These are phyloP conservation scores for Parmales sp. DNA, from an alignment of 108 stramenopile species.

Conservation along the genomic window DNA sequence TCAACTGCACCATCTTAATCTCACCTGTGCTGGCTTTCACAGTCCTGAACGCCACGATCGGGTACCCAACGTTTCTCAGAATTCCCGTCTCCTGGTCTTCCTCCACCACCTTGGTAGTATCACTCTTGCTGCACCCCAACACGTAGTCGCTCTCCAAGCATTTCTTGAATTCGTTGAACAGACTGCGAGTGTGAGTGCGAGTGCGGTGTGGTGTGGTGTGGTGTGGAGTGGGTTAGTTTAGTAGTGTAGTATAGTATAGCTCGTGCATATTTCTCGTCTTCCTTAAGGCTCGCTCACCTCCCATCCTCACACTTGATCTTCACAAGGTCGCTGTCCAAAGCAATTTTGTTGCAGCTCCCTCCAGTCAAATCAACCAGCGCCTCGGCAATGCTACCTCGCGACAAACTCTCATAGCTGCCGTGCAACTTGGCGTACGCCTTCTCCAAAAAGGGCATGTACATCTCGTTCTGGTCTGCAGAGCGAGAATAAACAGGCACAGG, in stretches of 20 bases:
- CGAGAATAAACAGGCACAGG: slow-evolving; percentile 27
- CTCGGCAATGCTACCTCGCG: slow-evolving; percentile 22
- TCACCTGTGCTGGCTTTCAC: neutral
- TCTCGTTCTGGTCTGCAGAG: slow-evolving; percentile 27
- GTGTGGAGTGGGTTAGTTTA: too few relatives aligned
- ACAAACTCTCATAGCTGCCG: slow-evolving; percentile 39
- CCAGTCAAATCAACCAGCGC: slow-evolving; percentile 46
- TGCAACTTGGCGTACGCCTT: slow-evolving; percentile 49
- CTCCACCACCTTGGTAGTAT: slow-evolving; percentile 13
- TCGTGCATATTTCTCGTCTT: too few relatives aligned
- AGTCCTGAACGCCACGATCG: slow-evolving; percentile 14
- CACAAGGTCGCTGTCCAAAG: neutral
- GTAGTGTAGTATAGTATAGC: too few relatives aligned
- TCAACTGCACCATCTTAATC: slow-evolving; percentile 19
- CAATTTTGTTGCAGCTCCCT: neutral
- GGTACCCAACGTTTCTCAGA: slow-evolving; percentile 21
- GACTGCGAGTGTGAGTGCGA: too few relatives aligned
- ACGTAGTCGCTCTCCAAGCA: slow-evolving; percentile 10
- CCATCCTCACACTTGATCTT: too few relatives aligned
- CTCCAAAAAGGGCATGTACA: slow-evolving; percentile 35
- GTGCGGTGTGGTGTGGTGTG: too few relatives aligned
- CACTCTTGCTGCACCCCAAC: neutral
- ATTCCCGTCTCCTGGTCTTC: slow-evolving; percentile 12
- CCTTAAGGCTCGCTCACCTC: too few relatives aligned
- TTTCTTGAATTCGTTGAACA: too few relatives aligned